A percentile compares a stretch with the other conserved stretches of the same genome.
These are phyloP conservation scores for Mortierella hygrophila DNA, from an alignment of 192 early-diverging fungal species.

Conservation along the genomic window DNA sequence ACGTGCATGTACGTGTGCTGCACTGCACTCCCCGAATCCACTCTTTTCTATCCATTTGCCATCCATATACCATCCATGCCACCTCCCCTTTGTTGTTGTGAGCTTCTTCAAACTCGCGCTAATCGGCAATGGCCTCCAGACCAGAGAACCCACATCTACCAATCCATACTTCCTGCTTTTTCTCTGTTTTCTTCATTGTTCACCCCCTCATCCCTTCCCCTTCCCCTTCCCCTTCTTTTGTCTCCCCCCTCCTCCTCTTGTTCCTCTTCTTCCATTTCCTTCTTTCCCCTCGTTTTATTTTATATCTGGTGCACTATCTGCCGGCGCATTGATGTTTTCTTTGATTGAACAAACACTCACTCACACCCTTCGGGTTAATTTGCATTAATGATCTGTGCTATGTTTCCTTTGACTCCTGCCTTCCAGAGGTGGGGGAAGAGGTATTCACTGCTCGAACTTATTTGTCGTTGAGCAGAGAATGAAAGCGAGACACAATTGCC, in stretches of 20 bases:
- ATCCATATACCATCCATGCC: background rate
- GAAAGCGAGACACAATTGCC: no score
- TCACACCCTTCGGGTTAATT: background rate
- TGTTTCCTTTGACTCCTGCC: background rate
- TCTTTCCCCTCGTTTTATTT: background rate
- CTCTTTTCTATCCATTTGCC: no score
- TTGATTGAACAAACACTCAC: background rate
- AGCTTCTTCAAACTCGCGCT: background rate
- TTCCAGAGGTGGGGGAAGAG: background rate
- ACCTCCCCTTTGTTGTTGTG: background rate
- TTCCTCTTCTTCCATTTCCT: background rate
- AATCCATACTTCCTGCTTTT: background rate
- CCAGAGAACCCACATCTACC: background rate
- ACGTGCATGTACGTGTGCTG: no score
- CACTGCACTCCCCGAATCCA: no score
- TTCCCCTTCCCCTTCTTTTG: background rate
- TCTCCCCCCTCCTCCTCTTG: background rate
- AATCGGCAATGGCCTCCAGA: background rate
- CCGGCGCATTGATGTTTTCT: background rate
- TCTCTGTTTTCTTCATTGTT: background rate
- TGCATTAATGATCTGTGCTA: slow-evolving; percentile 1
- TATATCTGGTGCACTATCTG: background rate
- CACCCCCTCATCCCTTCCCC: background rate
- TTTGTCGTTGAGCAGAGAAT: background rate
- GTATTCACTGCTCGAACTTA: background rate